Base-by-base conservation (phyloP, 2,329 filamentous ascomycete genomes). In the Penicillium decumbens region DNA sequence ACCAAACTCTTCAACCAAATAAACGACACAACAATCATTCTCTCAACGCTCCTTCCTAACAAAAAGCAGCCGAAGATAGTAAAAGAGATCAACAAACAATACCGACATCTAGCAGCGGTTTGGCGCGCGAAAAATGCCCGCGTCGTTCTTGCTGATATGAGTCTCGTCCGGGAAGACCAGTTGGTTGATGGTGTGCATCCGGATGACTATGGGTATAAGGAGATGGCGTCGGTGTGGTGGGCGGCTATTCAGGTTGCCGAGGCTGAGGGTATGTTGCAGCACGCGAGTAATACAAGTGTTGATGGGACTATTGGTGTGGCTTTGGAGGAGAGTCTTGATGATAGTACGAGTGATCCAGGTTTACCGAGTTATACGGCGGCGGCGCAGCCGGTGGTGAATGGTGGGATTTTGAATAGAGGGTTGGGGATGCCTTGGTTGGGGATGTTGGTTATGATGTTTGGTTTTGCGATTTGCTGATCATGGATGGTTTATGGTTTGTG, bases 21-120 rank as follows among this genome's bases (percentile, higher is more conserved):
- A n/a, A 56, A 57, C 3, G 54, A 55, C 32, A 65, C 64, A 2
- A 63, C 60, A 1, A 57, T 70, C 13, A 60, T 71, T 18, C 47
- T 71, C 5, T 70, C 67, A 3, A 70, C 68, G 0, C 54, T 71
- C 1, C 50, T 70, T 4, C 63, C 61, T 2, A 63, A 56, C 12
- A 51, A 55, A 20, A 30, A 44, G 2, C 10, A 48, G 1, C 50
- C 47, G 4, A 10, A 42, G 4, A 12, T 30, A 9, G 51, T 51
- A 20, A 35, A 49, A 13, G 38, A 43, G 0, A 59, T 62, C 43
- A 68, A 58, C 49, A 20, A 37, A 6, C 62, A 68, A 42, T 66
- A 64, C 41, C 56, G 59, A 3, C 28, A 49, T 7, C 40, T 69
- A 2, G 64, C 50, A 4, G 54, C 52, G 0, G 45, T 48, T 6